Base-by-base conservation (phyloP, 352 stramenopile species). In the Globisporangium lucens region DNA sequence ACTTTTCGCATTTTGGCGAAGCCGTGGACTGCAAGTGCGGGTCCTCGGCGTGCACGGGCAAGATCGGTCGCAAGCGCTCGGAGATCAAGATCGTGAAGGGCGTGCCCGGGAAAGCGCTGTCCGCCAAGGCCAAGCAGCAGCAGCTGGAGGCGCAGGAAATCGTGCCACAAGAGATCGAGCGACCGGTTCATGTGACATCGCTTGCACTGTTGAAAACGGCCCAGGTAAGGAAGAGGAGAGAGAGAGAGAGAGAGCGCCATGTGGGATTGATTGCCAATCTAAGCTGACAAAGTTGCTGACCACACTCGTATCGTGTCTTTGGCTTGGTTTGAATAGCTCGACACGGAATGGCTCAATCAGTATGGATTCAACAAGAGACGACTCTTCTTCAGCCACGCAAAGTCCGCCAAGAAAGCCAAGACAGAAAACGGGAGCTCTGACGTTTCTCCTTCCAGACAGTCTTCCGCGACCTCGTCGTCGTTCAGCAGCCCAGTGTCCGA, bases 1-100 rank as follows among this genome's bases (percentile, higher is more conserved):
- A 94, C 67, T 91, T 94, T 67, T 89, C 81, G 20, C 83, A 94
- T 72, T 92, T 94, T 63, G 86, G 86, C 41, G 86, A 90, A 47
- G 77, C 78, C 49, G 84, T 90, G 15, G 74, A 88, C 56, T 94
- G 86, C 67, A 89, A 90, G 71, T 94, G 86, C 66, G 86, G 86
- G 59, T 85, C 84, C 0, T 79, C 80, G 12, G 75, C 80, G 38
- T 94, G 86, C 65, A 90, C 81, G 35, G 86, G 86, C 43, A 88
- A 89, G 58, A 89, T 93, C 66, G 85, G 85, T 8, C 75, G 82
- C 65, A 93, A 91, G 72, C 80, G 80, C n/a, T 82, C 82, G 17
- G 75, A 86, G 63, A 53, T 68, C 24, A 63, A 74, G 62, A n/a
- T 65, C 64, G 15, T 72, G 49, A 64, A 78, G 63, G 53, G 68